Percentiles rank a stretch among this genome's conserved stretches.
Evolutionary conservation across 2,329 filamentous ascomycete genomes (phyloP).

Genomic region (Tolypocladium pustulatum): DNA sequence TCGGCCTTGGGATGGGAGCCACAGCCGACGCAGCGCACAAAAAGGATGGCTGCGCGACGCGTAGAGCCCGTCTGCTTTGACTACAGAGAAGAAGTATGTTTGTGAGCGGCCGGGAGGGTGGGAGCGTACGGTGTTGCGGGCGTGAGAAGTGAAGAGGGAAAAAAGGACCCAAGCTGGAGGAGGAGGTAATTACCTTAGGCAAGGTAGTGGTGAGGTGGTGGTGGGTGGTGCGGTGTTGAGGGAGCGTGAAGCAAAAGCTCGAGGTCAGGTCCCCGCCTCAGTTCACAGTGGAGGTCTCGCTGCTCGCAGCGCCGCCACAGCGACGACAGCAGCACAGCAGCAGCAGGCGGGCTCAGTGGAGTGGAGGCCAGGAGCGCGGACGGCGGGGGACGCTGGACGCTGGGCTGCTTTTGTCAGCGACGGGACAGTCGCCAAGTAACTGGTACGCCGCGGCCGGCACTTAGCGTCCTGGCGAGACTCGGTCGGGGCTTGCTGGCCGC

Average conservation of each 20-base stretch:
- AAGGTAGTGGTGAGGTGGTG: background rate
- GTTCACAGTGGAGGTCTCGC: background rate
- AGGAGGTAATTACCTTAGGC: background rate
- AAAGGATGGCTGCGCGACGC: constrained; percentile 11
- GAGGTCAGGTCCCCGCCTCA: background rate
- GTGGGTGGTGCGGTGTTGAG: constrained; percentile 2
- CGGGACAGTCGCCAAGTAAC: background rate
- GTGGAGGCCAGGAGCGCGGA: background rate
- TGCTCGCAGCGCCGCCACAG: background rate
- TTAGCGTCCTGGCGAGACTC: background rate
- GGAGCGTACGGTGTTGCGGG: background rate
- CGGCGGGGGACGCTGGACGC: background rate
- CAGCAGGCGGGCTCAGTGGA: background rate
- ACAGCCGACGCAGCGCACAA: constrained; percentile 15
- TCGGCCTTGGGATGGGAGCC: constrained; percentile 10
- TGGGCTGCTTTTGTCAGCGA: background rate
- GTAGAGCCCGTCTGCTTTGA: constrained; percentile 5
- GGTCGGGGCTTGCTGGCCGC: background rate
- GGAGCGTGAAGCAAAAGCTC: constrained; percentile 4
- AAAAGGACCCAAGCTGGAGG: constrained; percentile 1
- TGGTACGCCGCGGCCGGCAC: background rate
- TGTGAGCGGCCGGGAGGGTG: background rate
- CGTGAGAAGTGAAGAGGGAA: background rate
- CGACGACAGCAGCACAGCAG: background rate
- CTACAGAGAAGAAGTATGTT: background rate